Conservation (phyloP, 306 rosid species). For the Pyrus betulifolia region DNA sequence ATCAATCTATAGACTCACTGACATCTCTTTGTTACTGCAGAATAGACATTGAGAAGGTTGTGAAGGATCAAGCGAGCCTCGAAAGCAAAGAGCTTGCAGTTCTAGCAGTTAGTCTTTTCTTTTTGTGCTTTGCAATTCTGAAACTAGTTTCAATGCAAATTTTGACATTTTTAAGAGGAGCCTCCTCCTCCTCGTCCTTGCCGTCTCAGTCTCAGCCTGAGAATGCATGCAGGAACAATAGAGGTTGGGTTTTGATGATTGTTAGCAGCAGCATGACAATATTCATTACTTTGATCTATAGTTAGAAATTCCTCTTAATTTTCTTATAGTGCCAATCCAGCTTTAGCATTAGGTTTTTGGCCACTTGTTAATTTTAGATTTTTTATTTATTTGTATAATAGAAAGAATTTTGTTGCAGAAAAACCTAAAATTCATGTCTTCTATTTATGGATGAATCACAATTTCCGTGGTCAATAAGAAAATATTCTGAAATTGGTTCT, state of each 20-base stretch:
- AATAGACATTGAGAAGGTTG: conserved; percentile 43
- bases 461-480: not conserved
- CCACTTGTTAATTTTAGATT: not conserved
- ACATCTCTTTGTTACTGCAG: conserved; percentile 28
- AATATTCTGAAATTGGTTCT: not conserved
- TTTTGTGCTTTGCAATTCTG: conserved; percentile 53
- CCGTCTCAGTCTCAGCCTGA: conserved; percentile 16
- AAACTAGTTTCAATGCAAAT: conserved; percentile 36
- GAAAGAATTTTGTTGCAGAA: conserved; percentile 5
- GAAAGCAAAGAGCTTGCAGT: conserved; percentile 68
- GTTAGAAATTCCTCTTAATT: conserved; percentile 21
- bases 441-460: not conserved
- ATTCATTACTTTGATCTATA: conserved; percentile 43
- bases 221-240: conserved; percentile 30
- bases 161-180: conserved; percentile 27
- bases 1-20: not conserved
- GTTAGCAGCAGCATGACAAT: conserved; percentile 54
- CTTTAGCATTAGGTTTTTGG: not conserved
- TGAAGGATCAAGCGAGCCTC: conserved; percentile 44
- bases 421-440: not conserved
- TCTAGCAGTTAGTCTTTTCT: conserved; percentile 54
- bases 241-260: conserved; percentile 63
- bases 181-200: not conserved
- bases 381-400: not conserved
- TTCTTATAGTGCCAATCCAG: not conserved